Evolutionary conservation across 495 filamentous ascomycete species (phyloP), one percentile per base, ranked within the genome.

Genomic region (Pyronema omphalodes): DNA sequence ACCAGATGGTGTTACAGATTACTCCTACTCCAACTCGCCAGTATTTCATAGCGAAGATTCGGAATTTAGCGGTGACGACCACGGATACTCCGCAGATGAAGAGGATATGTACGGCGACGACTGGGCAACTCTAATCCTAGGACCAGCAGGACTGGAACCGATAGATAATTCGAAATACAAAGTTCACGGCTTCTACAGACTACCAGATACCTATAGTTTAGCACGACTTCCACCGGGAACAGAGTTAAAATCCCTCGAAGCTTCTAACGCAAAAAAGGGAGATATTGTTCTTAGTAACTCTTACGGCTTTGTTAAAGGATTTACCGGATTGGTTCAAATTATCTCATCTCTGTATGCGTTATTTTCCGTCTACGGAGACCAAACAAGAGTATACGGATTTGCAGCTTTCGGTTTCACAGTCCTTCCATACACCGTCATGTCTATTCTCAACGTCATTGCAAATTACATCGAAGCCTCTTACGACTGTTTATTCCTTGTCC

Each of bases 361-460:
- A 6, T 72, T 68, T 56, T 55, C 58, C 12, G 60, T 71, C 0
- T 66, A 67, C 37, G 67, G 68, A 2, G 58, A 66, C 47, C 70
- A 74, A 54, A 57, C 71, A 9, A 12, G 43, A 1, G 51, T 8
- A 6, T 74, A 69, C 53, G 71, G 71, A 23, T 74, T 70, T 53
- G 69, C 71, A 0, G 70, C 71, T 9, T 74, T 69, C 52, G 69
- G 71, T 9, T 66, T 74, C 14, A 71, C 71, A 0, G 71, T 74
- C 5, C 44, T 67, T 3, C 71, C 78, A 0, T 85, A 84, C 64
- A 76, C 80, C 39, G 67, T 83, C 39, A 74, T 85, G 53, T 83
- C 80, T 5, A 77, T 84, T 54, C 71, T 78, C 23, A 84, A 84
- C 64, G 73, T 74, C 7, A 72, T 72, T n/a, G 71, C 66, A 5